A percentile compares a stretch with the other conserved stretches of the same genome.
Conservation (phyloP, 352 stramenopile genomes). For the Globisporangium nodosum region DNA sequence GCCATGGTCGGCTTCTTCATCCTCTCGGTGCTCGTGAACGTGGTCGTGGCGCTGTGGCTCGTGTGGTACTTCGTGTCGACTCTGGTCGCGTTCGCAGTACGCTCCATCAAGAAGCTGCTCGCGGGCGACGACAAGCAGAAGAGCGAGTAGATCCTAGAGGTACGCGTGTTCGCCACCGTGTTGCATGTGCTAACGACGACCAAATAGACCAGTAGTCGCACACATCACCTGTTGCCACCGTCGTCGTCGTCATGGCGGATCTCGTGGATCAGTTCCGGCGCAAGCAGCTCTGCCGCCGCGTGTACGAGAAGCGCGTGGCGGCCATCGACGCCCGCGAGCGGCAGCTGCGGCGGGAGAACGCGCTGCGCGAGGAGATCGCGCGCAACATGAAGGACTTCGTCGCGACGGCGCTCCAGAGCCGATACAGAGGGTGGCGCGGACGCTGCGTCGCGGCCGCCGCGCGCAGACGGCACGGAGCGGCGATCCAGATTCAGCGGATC, state of each 20-base stretch:
- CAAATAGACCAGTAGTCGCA: neutral
- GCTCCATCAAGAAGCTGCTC: slow-evolving; percentile 2
- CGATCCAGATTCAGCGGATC: slow-evolving; percentile 53
- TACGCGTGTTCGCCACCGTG: no score
- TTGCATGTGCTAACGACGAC: neutral
- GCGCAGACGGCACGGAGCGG: slow-evolving; percentile 33
- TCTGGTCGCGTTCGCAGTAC: slow-evolving; percentile 14
- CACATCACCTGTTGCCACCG: neutral
- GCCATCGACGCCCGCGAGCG: slow-evolving; percentile 37
- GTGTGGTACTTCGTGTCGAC: slow-evolving; percentile 56
- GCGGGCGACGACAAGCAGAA: slow-evolving; percentile 15
- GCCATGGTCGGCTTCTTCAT: slow-evolving; percentile 31
- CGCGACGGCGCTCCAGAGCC: slow-evolving; percentile 58
- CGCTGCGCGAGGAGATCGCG: slow-evolving; percentile 63
- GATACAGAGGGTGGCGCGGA: slow-evolving; percentile 56
- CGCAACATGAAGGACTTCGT: slow-evolving; percentile 74
- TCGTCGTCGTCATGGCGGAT: slow-evolving; percentile 29
- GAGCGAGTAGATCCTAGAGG: neutral
- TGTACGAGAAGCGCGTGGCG: slow-evolving; percentile 51
- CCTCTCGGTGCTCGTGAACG: slow-evolving; percentile 46
- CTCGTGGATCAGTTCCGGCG: slow-evolving; percentile 36
- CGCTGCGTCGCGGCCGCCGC: slow-evolving; percentile 29
- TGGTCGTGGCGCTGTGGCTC: slow-evolving; percentile 50
- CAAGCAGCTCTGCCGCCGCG: slow-evolving; percentile 40
- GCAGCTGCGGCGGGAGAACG: slow-evolving; percentile 49